These are phyloP conservation scores for Periconia sp. DNA, from an alignment of 2,329 filamentous ascomycete genomes.

Conservation along the genomic window DNA sequence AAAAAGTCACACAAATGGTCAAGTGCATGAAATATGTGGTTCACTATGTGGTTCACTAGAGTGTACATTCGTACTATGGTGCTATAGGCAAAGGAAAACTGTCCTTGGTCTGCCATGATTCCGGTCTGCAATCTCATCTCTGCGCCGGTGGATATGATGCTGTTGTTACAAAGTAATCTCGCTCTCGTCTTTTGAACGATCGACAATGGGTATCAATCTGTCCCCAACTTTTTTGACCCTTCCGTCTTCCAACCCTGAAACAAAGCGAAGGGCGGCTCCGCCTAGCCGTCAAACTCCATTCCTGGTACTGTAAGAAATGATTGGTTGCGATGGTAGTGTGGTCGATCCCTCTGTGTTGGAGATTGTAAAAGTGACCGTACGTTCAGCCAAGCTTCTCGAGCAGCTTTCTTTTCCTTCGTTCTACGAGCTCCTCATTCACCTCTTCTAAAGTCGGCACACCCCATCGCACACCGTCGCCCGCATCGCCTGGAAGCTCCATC, in stretches of 20 bases:
- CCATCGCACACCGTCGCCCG: slow-evolving; percentile 83
- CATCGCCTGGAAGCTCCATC: slow-evolving; percentile 86
- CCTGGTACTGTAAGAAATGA: too few relatives aligned
- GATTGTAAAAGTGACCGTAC: not conserved
- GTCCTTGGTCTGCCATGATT: slow-evolving; percentile 1
- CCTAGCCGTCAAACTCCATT: too few relatives aligned
- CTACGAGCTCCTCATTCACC: slow-evolving; percentile 92
- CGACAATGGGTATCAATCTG: slow-evolving; percentile 24
- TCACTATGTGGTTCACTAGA: not conserved
- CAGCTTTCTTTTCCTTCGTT: slow-evolving; percentile 80
- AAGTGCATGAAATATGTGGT: not conserved
- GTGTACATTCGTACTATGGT: slow-evolving; percentile 11
- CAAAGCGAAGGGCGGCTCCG: too few relatives aligned
- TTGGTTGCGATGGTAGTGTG: too few relatives aligned
- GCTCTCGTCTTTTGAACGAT: too few relatives aligned
- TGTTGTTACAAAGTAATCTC: slow-evolving; percentile 1
- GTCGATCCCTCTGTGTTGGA: too few relatives aligned
- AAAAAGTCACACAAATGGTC: not conserved
- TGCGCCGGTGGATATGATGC: not conserved
- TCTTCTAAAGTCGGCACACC: slow-evolving; percentile 84
- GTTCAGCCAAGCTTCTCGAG: slow-evolving; percentile 73
- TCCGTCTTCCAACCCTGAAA: not conserved
- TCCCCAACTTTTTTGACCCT: slow-evolving; percentile 7
- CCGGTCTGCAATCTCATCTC: not conserved
- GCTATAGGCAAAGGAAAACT: slow-evolving; percentile 8